phyloP scores from a whole-genome alignment of 345 rosid species.

The Raphanus raphanistrum region DNA sequence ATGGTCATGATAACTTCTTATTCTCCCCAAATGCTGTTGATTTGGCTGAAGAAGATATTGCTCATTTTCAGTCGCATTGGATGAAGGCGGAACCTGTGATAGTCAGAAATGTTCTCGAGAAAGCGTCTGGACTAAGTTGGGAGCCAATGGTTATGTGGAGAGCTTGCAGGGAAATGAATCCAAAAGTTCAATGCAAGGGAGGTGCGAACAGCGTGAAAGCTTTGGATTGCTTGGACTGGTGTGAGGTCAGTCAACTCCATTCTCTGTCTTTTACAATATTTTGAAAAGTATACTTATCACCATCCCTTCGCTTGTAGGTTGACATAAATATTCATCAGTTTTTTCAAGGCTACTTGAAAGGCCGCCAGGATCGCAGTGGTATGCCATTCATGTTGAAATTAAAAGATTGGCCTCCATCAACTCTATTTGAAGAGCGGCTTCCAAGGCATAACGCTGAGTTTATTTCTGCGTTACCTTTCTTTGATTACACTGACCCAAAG shows the following conservation, averaged over 20 bases:
- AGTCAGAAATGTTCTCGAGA: slow-evolving; percentile 57
- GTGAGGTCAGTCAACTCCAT: slow-evolving; percentile 29
- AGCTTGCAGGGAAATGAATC: slow-evolving; percentile 54
- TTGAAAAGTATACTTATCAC: not conserved
- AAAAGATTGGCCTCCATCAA: slow-evolving; percentile 88
- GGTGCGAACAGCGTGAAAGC: slow-evolving; percentile 42
- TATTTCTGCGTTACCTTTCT: slow-evolving; percentile 59
- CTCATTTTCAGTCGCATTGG: slow-evolving; percentile 83
- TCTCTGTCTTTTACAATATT: not conserved
- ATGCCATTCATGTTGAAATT: slow-evolving; percentile 73
- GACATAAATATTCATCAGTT: slow-evolving; percentile 59
- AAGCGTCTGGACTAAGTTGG: slow-evolving; percentile 74
- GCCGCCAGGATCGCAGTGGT: slow-evolving; percentile 9
- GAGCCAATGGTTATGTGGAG: slow-evolving; percentile 94
- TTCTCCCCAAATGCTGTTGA: slow-evolving; percentile 60
- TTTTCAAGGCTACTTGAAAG: slow-evolving; percentile 56
- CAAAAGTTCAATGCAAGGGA: slow-evolving; percentile 21
- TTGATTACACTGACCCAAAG: slow-evolving; percentile 65
- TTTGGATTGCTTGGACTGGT: slow-evolving; percentile 64
- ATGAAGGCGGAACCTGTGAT: slow-evolving; percentile 69
- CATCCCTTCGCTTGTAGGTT: slow-evolving; percentile 45
- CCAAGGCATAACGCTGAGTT: slow-evolving; percentile 75
- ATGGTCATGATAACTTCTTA: slow-evolving; percentile 55
- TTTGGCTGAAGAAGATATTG: slow-evolving; percentile 44
- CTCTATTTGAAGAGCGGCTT: slow-evolving; percentile 52